Percentiles rank a stretch among this genome's conserved stretches.
Evolutionary conservation across 306 rosid genomes (phyloP).

Genomic region (Rosa lucieae): DNA sequence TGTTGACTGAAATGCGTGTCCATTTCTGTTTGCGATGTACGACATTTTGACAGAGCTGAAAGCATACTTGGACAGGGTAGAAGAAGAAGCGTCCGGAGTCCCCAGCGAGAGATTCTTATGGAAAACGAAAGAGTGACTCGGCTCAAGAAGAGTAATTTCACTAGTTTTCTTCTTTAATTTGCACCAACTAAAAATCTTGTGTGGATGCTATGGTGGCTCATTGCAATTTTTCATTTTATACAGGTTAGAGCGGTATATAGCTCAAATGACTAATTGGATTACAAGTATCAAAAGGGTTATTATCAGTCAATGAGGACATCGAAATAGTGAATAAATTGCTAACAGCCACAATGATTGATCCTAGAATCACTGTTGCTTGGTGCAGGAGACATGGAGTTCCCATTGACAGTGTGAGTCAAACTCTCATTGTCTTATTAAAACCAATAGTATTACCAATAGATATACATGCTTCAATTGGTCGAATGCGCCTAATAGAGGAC

Average conservation of each 20-base stretch:
- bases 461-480: too few species aligned
- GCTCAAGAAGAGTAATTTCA: slow-evolving; percentile 64
- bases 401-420: slow-evolving; percentile 68
- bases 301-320: slow-evolving; percentile 49
- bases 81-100: slow-evolving; percentile 75
- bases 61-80: slow-evolving; percentile 76
- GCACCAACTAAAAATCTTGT: slow-evolving; percentile 10
- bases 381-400: slow-evolving; percentile 98
- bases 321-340: slow-evolving; percentile 80
- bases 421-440: neutral
- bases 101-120: slow-evolving; percentile 67
- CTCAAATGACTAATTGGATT: slow-evolving; percentile 26
- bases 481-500: too few species aligned
- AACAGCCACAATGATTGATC: slow-evolving; percentile 91
- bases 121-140: slow-evolving; percentile 66
- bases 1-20: neutral
- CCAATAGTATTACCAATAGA: neutral
- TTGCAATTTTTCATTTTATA: slow-evolving; percentile 14
- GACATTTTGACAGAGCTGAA: slow-evolving; percentile 70
- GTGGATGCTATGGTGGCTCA: slow-evolving; percentile 21
- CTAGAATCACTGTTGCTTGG: slow-evolving; percentile 95
- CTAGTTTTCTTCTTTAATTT: neutral
- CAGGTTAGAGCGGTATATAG: slow-evolving; percentile 79
- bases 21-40: slow-evolving; percentile 39
- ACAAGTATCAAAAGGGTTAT: slow-evolving; percentile 48